phyloP scores from a whole-genome alignment of 768 basidiomycete genomes.

The Tulasnella sp. region DNA sequence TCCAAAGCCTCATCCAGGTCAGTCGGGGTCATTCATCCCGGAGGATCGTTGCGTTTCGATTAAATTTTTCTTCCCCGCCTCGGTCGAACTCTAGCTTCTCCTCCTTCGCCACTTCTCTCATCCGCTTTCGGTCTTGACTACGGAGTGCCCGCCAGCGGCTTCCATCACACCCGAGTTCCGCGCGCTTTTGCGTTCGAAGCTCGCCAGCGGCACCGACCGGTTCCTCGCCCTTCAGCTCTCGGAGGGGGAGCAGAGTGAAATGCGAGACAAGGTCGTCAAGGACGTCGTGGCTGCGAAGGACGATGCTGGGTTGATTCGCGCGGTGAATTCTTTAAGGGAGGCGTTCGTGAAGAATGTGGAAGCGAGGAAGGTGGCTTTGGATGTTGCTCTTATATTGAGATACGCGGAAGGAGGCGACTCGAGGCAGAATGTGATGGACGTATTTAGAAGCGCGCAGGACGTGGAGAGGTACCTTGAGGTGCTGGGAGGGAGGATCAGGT shows the following conservation, averaged over 20 bases:
- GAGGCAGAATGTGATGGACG: background rate
- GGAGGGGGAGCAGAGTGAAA: background rate
- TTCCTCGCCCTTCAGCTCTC: background rate
- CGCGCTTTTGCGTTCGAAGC: background rate
- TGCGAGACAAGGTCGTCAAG: background rate
- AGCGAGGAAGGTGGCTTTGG: background rate
- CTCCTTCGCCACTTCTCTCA: conserved; percentile 24
- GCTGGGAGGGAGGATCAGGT: conserved; percentile 5
- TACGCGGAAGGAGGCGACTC: background rate
- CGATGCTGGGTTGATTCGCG: background rate
- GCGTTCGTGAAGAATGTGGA: background rate
- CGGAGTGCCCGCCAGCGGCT: background rate
- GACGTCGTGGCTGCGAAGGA: background rate
- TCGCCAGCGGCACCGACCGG: background rate
- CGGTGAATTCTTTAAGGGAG: background rate
- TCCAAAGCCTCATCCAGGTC: conserved; percentile 15
- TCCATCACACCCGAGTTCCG: conserved; percentile 23
- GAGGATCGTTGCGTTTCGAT: background rate
- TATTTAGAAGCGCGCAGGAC: background rate
- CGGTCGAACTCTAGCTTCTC: background rate
- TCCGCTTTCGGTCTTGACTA: background rate
- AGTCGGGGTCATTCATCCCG: background rate
- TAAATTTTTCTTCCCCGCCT: background rate
- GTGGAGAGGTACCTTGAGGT: background rate
- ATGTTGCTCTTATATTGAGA: background rate